Conservation (phyloP, 306 rosid species). For the Acacia confusa region DNA sequence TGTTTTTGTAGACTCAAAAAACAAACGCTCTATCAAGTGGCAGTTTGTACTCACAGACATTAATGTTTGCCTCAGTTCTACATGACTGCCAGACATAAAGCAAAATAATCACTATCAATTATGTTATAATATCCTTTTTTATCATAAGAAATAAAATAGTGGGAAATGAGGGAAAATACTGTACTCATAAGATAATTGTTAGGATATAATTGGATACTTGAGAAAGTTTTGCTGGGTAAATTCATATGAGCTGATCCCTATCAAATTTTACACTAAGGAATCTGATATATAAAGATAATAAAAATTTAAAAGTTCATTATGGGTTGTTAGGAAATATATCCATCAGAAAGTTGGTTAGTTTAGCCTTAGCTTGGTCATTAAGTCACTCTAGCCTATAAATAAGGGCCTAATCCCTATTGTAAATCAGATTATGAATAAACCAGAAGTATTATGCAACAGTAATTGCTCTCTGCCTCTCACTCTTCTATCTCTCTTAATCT, state of each 20-base stretch:
- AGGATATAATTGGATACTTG: background rate
- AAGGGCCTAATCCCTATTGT: no score
- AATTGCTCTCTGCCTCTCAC: no score
- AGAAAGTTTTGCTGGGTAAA: background rate
- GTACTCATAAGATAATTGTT: constrained; percentile 4
- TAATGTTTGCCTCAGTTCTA: constrained; percentile 93
- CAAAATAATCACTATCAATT: constrained; percentile 12
- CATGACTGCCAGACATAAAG: constrained; percentile 57
- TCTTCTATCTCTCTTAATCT: no score
- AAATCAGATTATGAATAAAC: no score
- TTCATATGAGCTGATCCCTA: background rate
- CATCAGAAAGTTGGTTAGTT: no score
- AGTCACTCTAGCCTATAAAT: no score
- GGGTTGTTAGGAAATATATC: no score
- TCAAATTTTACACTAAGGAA: background rate
- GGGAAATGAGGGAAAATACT: constrained; percentile 21
- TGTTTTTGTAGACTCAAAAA: constrained; percentile 90
- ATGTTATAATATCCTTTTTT: constrained; percentile 17
- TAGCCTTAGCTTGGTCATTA: no score
- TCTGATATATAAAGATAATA: no score
- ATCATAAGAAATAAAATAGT: constrained; percentile 15
- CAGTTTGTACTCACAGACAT: constrained; percentile 82
- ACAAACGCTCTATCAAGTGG: constrained; percentile 80
- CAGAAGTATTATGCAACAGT: no score
- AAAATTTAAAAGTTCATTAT: no score